Percentiles rank a stretch among this genome's conserved stretches.
Conservation (phyloP, 140 eudicot genomes). For the Flaveria floridana region DNA sequence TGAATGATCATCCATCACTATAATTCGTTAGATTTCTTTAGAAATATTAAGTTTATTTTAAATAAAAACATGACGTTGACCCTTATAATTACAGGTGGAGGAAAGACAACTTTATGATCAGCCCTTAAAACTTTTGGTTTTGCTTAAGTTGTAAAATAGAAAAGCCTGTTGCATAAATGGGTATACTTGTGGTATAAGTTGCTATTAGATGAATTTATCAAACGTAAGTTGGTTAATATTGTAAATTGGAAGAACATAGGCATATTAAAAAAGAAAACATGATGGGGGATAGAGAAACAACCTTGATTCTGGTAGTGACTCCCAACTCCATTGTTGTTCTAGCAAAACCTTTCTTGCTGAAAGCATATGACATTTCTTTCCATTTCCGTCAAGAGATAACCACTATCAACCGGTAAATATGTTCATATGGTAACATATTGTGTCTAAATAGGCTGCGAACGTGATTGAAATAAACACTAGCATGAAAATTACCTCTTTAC, state of each 20-base stretch:
- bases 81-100: background rate
- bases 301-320: slow-evolving; percentile 2
- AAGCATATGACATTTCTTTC: slow-evolving; percentile 23
- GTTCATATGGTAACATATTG: background rate
- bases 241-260: background rate
- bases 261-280: background rate
- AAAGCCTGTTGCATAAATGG: background rate
- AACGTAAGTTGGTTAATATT: background rate
- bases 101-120: background rate
- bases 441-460: no score
- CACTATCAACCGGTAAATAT: slow-evolving; percentile 6
- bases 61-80: no score
- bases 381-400: slow-evolving; percentile 10
- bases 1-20: no score
- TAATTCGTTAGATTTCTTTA: no score
- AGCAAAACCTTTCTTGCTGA: slow-evolving; percentile 9
- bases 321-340: background rate
- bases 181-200: background rate
- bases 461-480: no score
- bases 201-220: no score
- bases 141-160: background rate
- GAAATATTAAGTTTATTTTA: no score
- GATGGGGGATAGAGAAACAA: background rate
- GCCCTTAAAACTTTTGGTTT: background rate
- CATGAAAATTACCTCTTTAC: slow-evolving; percentile 18